Evolutionary conservation across 2,329 filamentous ascomycete species (phyloP), one percentile per base, ranked within the genome.

Genomic region (Sclerotinia trifoliorum): DNA sequence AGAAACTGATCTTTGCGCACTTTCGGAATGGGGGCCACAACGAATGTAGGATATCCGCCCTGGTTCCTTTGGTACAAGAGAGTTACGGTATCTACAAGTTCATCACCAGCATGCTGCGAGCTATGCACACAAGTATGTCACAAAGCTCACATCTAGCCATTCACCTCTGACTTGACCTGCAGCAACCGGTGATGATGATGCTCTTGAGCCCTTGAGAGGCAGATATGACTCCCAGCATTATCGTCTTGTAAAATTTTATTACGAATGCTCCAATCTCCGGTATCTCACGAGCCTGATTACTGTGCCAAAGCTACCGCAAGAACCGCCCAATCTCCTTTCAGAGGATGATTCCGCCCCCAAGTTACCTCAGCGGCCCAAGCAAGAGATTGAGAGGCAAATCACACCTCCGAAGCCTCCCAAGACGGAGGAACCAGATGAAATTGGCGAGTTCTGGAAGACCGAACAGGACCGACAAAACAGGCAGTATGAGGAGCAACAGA

Each of bases 71-170:
- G 55, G 95, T 99, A 3, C 93, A 97, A 78, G 95, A 99, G 82
- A 98, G 93, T 78, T 99, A 98, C 80, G 95, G 95, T 60, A 98
- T 99, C 74, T 99, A 99, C 84, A 98, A 98, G 80, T 99, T 99
- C 79, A 94, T 97, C 73, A 99, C 95, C 0, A 99, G 95, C 90
- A 99, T 99, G 95, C 81, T 99, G 71, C 88, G 95, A 67, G 95
- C 95, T 21, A 97, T 99, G 94, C 94, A 99, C 79, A 94, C 92
- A 3, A 93, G 91, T 94, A 83, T 77, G 89, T 81, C 49, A n/a
- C 13, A 24, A 48, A 29, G n/a, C 46, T 29, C 21, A 10, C 15
- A 32, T 26, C 21, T 56, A 58, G 10, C 35, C 46, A 17, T 44
- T 44, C 24, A 63, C 15, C 44, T 48, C 65, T 67, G 35, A 65